These are phyloP conservation scores for Pulveroboletus ravenelii DNA, from an alignment of 768 basidiomycete species.

Conservation along the genomic window DNA sequence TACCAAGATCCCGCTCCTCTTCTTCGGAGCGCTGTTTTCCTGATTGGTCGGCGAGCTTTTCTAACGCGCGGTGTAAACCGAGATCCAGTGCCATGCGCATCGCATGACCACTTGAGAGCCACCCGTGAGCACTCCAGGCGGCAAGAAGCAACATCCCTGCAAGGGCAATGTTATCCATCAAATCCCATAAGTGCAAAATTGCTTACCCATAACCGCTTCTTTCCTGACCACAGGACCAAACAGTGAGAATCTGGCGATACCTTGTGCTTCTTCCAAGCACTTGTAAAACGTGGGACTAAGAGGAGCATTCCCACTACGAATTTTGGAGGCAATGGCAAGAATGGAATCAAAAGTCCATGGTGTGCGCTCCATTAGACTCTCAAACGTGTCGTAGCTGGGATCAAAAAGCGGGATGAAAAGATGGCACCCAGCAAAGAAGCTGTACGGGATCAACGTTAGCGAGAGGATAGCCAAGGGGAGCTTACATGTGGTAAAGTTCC, in stretches of 20 bases:
- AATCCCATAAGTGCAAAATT: slow-evolving; percentile 6
- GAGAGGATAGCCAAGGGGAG: slow-evolving; percentile 15
- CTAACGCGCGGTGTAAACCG: slow-evolving; percentile 86
- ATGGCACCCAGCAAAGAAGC: slow-evolving; percentile 95
- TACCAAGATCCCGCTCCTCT: slow-evolving; percentile 84
- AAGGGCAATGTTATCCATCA: neutral
- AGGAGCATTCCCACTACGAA: slow-evolving; percentile 85
- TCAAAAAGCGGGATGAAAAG: slow-evolving; percentile 96
- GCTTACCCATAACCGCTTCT: slow-evolving; percentile 86
- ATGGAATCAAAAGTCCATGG: slow-evolving; percentile 97
- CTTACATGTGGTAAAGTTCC: slow-evolving; percentile 87
- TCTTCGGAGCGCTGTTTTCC: slow-evolving; percentile 66
- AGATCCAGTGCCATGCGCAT: slow-evolving; percentile 96
- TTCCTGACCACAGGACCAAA: slow-evolving; percentile 93
- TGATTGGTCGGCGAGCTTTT: slow-evolving; percentile 77
- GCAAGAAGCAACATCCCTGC: slow-evolving; percentile 87
- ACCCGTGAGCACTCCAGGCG: slow-evolving; percentile 92
- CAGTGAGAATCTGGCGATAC: slow-evolving; percentile 88
- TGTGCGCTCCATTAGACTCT: slow-evolving; percentile 84
- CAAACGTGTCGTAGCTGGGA: slow-evolving; percentile 88
- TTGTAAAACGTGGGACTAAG: slow-evolving; percentile 84
- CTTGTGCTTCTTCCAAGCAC: slow-evolving; percentile 91
- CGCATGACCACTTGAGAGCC: slow-evolving; percentile 93
- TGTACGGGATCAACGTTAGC: slow-evolving; percentile 29
- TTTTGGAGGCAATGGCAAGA: slow-evolving; percentile 87